Percentiles rank a stretch among this genome's conserved stretches.
Evolutionary conservation across 352 stramenopile species (phyloP).

Genomic region (Globisporangium parvum): DNA sequence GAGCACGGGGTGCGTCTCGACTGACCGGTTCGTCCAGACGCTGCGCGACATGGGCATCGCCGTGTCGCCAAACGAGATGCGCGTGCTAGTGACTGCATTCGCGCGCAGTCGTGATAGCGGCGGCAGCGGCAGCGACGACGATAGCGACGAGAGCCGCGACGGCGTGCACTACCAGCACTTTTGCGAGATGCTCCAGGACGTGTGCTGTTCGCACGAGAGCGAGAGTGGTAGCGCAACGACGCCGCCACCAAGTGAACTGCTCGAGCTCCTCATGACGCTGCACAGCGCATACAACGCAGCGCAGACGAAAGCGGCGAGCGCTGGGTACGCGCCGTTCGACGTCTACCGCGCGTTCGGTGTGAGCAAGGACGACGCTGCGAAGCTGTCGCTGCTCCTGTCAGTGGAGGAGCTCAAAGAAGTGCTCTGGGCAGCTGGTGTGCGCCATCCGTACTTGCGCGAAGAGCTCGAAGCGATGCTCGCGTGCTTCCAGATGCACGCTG

Average conservation of each 20-base stretch:
- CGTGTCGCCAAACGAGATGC: conserved; percentile 30
- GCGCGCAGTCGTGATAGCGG: conserved; percentile 8
- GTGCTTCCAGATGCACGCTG: conserved; percentile 41
- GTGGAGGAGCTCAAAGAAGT: conserved; percentile 67
- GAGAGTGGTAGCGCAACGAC: conserved; percentile 10
- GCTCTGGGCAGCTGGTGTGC: conserved; percentile 53
- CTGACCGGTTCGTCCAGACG: conserved; percentile 43
- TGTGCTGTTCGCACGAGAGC: conserved; percentile 30
- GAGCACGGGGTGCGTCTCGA: conserved; percentile 38
- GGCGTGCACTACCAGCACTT: conserved; percentile 47
- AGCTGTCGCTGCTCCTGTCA: conserved; percentile 33
- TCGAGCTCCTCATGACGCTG: conserved; percentile 47
- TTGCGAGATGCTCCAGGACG: conserved; percentile 43
- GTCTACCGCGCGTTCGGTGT: conserved; percentile 42
- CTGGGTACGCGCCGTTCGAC: conserved; percentile 29
- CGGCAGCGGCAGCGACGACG: conserved; percentile 5
- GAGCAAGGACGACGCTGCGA: conserved; percentile 19
- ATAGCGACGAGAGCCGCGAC: conserved; percentile 8
- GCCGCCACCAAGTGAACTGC: conserved; percentile 31
- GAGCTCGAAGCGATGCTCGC: conserved; percentile 51
- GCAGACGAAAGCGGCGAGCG: conserved; percentile 17
- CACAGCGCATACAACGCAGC: conserved; percentile 31
- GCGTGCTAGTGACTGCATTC: conserved; percentile 41
- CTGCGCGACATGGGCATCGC: conserved; percentile 58
- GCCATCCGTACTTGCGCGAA: conserved; percentile 64